Conservation (phyloP, 140 eudicot species). For the Stevia rebaudiana region DNA sequence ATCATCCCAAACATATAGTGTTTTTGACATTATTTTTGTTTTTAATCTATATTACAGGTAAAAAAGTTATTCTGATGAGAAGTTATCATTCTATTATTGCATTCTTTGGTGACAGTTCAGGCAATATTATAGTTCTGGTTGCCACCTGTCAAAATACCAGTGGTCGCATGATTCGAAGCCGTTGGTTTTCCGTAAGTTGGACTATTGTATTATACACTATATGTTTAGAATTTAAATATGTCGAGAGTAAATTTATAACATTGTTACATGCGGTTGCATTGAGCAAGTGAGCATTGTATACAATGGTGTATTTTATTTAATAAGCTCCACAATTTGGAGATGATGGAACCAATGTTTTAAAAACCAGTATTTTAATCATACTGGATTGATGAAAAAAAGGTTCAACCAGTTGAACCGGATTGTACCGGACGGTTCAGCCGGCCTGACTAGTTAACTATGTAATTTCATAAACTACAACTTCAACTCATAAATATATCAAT, state of each 20-base stretch:
- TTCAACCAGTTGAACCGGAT: too few relatives aligned
- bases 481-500: too few relatives aligned
- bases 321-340: too few relatives aligned
- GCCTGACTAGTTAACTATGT: too few relatives aligned
- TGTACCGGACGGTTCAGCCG: too few relatives aligned
- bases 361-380: too few relatives aligned
- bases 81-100: background rate
- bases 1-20: too few relatives aligned
- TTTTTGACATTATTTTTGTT: background rate
- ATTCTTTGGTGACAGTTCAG: conserved; percentile 13
- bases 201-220: background rate
- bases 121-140: conserved; percentile 5
- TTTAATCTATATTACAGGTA: conserved; percentile 39
- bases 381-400: too few relatives aligned
- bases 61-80: conserved; percentile 36
- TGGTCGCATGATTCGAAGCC: conserved; percentile 5
- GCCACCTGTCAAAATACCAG: conserved; percentile 3
- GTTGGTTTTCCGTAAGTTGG: background rate
- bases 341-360: too few relatives aligned
- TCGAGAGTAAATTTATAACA: background rate
- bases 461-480: too few relatives aligned
- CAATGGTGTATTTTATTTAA: too few relatives aligned
- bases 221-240: background rate
- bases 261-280: background rate
- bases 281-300: background rate